These are phyloP conservation scores for Albophoma yamanashiensis DNA, from an alignment of 2,329 filamentous ascomycete species.

Conservation along the genomic window DNA sequence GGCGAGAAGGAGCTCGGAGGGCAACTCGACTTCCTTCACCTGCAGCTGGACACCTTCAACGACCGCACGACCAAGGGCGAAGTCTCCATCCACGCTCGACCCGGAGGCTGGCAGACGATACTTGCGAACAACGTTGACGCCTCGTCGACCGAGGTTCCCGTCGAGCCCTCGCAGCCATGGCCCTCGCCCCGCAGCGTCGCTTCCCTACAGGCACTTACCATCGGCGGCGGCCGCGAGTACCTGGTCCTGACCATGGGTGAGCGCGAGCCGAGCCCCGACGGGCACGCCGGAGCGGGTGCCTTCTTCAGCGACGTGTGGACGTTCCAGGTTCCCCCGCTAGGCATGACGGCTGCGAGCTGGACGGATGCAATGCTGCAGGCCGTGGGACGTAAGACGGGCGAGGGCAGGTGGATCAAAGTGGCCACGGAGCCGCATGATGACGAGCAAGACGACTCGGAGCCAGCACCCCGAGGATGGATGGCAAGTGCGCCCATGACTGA, in stretches of 20 bases:
- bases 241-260: conserved; percentile 53
- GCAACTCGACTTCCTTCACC: conserved; percentile 53
- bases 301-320: conserved; percentile 54
- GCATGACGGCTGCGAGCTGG: conserved; percentile 43
- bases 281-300: conserved; percentile 38
- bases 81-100: conserved; percentile 37
- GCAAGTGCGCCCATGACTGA: conserved; percentile 46
- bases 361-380: conserved; percentile 43
- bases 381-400: conserved; percentile 40
- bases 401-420: conserved; percentile 48
- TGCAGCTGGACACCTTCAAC: conserved; percentile 45
- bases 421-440: conserved; percentile 37
- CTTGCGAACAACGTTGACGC: conserved; percentile 23
- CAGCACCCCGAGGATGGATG: conserved; percentile 45
- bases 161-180: conserved; percentile 27
- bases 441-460: conserved; percentile 37
- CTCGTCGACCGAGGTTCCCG: conserved; percentile 23
- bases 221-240: conserved; percentile 51
- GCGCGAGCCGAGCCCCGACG: conserved; percentile 33
- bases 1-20: conserved; percentile 60
- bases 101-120: conserved; percentile 42
- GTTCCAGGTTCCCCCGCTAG: conserved; percentile 47
- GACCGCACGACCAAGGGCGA: conserved; percentile 38
- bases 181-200: conserved; percentile 43
- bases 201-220: conserved; percentile 42